Conservation (phyloP, 2,329 filamentous ascomycete genomes). For the Cryoendolithus antarcticus region DNA sequence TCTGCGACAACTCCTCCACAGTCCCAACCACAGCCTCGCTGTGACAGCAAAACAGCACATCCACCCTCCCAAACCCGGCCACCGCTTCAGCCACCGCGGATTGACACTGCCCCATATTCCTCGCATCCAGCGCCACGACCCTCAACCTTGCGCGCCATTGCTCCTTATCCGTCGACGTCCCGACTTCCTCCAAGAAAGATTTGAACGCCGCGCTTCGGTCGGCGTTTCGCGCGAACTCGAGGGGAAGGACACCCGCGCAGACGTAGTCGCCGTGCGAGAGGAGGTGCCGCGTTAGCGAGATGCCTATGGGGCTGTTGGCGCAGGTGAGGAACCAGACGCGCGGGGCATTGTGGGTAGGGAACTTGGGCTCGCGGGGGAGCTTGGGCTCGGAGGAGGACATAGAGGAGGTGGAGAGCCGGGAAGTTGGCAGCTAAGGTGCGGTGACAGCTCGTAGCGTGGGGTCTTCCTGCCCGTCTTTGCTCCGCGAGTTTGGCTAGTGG, state of each 20-base stretch:
- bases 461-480: no score
- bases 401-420: not conserved
- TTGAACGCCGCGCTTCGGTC: constrained; percentile 65
- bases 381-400: constrained; percentile 17
- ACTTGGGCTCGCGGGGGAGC: constrained; percentile 33
- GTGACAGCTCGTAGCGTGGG: no score
- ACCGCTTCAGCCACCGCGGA: constrained; percentile 80
- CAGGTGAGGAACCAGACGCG: constrained; percentile 90
- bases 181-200: constrained; percentile 54
- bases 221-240: constrained; percentile 61
- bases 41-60: constrained; percentile 81
- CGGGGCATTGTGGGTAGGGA: constrained; percentile 52
- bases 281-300: constrained; percentile 67
- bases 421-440: not conserved
- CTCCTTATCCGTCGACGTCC: constrained; percentile 40
- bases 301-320: constrained; percentile 70
- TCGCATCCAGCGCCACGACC: constrained; percentile 45
- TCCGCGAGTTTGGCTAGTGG: no score
- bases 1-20: constrained; percentile 76
- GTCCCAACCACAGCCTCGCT: constrained; percentile 83
- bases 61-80: constrained; percentile 70
- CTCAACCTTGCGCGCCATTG: constrained; percentile 71
- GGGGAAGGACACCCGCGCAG: constrained; percentile 67
- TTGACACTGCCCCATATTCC: constrained; percentile 59
- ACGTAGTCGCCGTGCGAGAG: constrained; percentile 88